Percentiles rank a stretch among this genome's conserved stretches.
These are phyloP conservation scores for Xylariaceae sp. DNA, from an alignment of 2,329 filamentous ascomycete species.

Conservation along the genomic window DNA sequence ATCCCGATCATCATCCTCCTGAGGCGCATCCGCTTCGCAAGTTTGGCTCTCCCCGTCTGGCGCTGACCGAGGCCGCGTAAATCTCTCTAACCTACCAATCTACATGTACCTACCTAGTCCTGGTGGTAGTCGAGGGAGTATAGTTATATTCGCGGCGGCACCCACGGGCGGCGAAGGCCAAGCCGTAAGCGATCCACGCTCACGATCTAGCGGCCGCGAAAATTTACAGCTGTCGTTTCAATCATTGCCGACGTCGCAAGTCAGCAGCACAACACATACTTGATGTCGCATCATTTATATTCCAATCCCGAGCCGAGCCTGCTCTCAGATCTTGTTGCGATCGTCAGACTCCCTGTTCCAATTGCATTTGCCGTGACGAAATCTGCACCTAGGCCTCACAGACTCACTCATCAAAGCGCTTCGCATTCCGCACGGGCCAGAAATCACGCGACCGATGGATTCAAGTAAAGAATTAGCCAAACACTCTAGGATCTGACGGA, in stretches of 20 bases:
- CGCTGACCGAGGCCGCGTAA: too few relatives aligned
- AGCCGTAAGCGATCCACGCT: too few relatives aligned
- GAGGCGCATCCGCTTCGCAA: too few relatives aligned
- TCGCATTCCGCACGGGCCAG: neutral
- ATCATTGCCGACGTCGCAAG: slow-evolving; percentile 3
- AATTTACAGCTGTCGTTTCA: slow-evolving; percentile 1
- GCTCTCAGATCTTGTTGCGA: slow-evolving; percentile 4
- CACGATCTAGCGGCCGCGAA: neutral
- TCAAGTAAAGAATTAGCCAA: slow-evolving; percentile 2
- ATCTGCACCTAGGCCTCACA: slow-evolving; percentile 1
- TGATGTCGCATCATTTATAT: neutral
- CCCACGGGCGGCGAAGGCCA: too few relatives aligned
- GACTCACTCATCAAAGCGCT: neutral
- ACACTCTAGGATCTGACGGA: slow-evolving; percentile 1
- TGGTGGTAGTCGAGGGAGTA: too few relatives aligned
- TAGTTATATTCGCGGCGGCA: too few relatives aligned
- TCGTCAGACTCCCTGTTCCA: neutral
- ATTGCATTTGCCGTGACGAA: slow-evolving; percentile 1
- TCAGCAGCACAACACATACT: neutral
- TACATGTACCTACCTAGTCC: too few relatives aligned
- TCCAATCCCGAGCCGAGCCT: neutral
- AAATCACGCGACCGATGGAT: neutral
- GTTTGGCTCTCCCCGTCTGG: too few relatives aligned
- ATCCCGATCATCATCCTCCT: too few relatives aligned
- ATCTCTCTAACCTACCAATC: too few relatives aligned